These are phyloP conservation scores for Ceratopteris richardii DNA, from an alignment of 75 land plant genomes.

Conservation along the genomic window DNA sequence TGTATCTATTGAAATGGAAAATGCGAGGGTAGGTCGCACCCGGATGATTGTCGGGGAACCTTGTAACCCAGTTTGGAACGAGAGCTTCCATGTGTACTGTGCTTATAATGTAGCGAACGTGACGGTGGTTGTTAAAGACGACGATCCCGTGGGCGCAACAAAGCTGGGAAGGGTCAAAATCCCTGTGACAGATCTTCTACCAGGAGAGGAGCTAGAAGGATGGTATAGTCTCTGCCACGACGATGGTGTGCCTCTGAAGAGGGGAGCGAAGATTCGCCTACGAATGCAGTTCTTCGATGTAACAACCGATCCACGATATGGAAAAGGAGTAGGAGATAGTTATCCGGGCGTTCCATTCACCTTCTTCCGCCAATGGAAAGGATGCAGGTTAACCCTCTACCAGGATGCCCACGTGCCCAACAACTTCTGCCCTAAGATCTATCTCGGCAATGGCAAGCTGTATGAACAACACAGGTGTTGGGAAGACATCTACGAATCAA, in stretches of 20 bases:
- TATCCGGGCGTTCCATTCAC: conserved; percentile 68
- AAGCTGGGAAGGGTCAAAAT: conserved; percentile 69
- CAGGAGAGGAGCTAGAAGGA: too few species aligned
- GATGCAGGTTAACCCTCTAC: conserved; percentile 66
- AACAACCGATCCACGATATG: too few species aligned
- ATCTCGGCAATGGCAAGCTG: conserved; percentile 37
- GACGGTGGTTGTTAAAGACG: conserved; percentile 61
- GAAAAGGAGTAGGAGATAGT: conserved; percentile 39
- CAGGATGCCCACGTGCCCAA: conserved; percentile 84
- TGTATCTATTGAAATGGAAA: conserved; percentile 82
- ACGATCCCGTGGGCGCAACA: conserved; percentile 57
- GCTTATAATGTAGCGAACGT: conserved; percentile 55
- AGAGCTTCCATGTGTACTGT: conserved; percentile 84
- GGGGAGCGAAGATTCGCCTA: too few species aligned
- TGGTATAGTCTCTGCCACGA: too few species aligned
- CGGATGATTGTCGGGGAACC: conserved; percentile 45
- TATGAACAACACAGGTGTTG: conserved; percentile 69
- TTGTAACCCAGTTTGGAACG: conserved; percentile 61
- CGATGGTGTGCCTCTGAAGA: too few species aligned
- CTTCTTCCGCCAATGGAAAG: conserved; percentile 68
- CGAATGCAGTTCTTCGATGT: too few species aligned
- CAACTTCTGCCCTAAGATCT: conserved; percentile 63
- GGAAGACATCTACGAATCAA: conserved; percentile 78
- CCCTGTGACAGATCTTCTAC: conserved; percentile 44
- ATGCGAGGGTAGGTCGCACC: conserved; percentile 68